Conservation (phyloP, 2,329 filamentous ascomycete species). For the Rhynchosporium graminicola region DNA sequence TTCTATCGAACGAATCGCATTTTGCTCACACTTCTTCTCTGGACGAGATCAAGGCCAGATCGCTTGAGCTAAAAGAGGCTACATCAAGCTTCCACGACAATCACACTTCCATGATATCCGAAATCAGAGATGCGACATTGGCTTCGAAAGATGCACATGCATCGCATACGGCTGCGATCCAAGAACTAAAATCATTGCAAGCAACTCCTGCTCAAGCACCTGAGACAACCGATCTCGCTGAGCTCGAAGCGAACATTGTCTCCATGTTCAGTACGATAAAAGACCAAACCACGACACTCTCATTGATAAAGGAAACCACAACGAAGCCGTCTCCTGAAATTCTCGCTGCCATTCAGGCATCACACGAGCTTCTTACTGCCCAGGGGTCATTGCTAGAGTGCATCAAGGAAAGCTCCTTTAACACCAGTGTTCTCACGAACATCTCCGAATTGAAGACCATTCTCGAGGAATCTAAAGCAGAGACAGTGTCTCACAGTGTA, state of each 20-base stretch:
- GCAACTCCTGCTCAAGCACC: not conserved
- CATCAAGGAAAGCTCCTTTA: constrained; percentile 25
- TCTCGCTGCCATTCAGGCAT: constrained; percentile 18
- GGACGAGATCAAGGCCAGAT: not conserved
- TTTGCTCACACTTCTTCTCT: constrained; percentile 20
- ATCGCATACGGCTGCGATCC: constrained; percentile 23
- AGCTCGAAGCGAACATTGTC: constrained; percentile 29
- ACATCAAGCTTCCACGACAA: constrained; percentile 7
- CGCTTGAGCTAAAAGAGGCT: constrained; percentile 26
- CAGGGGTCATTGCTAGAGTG: constrained; percentile 29
- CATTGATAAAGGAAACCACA: constrained; percentile 25
- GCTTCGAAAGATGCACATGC: constrained; percentile 20
- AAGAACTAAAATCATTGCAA: constrained; percentile 28
- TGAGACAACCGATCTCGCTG: constrained; percentile 20
- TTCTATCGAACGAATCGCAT: constrained; percentile 24
- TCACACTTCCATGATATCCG: constrained; percentile 18
- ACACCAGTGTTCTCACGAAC: constrained; percentile 29
- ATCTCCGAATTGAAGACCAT: constrained; percentile 33
- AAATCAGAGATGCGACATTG: constrained; percentile 22
- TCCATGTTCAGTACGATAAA: constrained; percentile 30
- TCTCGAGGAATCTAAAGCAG: constrained; percentile 32
- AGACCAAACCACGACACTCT: constrained; percentile 22
- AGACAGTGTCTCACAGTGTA: constrained; percentile 25
- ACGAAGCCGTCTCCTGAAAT: constrained; percentile 18
- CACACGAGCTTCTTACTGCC: constrained; percentile 18